Percentiles rank a stretch among this genome's conserved stretches.
phyloP scores from a whole-genome alignment of 2,329 filamentous ascomycete genomes.

The Xylaria sp. region DNA sequence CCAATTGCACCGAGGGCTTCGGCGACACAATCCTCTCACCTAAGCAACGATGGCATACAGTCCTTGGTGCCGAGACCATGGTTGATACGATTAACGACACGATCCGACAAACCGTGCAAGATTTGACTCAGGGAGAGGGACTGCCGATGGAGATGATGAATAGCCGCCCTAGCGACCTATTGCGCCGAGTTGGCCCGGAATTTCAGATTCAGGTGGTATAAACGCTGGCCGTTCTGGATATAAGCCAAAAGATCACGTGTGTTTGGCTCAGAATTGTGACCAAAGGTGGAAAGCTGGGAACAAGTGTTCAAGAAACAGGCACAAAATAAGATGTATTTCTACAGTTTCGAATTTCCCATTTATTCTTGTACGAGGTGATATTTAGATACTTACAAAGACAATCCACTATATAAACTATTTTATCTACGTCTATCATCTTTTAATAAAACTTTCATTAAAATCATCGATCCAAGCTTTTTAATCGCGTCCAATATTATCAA shows the following conservation, averaged over 20 bases:
- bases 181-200: not conserved
- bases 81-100: not conserved
- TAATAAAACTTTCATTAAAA: too few species aligned
- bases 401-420: too few species aligned
- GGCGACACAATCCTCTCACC: not conserved
- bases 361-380: too few species aligned
- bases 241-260: not conserved
- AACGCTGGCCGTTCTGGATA: not conserved
- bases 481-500: too few species aligned
- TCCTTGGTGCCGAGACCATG: not conserved
- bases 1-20: not conserved
- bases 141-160: not conserved
- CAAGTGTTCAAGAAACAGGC: not conserved
- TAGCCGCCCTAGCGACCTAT: not conserved
- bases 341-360: not conserved
- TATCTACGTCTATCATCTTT: too few species aligned
- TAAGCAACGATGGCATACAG: not conserved
- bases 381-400: too few species aligned
- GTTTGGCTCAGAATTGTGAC: not conserved
- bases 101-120: not conserved
- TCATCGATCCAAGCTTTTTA: too few species aligned
- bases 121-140: not conserved
- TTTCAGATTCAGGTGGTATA: not conserved
- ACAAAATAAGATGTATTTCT: not conserved
- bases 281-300: not conserved